These are phyloP conservation scores for Platanus orientalis DNA, from an alignment of 164 flowering plant species.

Conservation along the genomic window DNA sequence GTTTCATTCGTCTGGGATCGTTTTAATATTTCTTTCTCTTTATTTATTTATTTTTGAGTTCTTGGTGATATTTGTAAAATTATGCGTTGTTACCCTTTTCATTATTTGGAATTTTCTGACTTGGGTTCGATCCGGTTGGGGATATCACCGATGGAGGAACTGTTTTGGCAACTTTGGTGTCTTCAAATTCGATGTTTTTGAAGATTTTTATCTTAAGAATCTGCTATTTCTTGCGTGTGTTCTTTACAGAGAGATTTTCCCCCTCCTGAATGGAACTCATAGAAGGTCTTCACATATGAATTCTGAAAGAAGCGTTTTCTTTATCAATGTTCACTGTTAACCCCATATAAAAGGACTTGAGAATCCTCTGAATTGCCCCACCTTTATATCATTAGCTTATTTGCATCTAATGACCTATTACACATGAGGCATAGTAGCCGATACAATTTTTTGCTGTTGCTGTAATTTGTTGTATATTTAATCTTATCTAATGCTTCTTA, in stretches of 20 bases:
- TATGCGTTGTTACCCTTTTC: background rate
- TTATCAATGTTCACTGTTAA: background rate
- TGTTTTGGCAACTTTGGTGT: background rate
- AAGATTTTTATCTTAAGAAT: background rate
- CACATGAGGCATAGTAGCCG: no score
- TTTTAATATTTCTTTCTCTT: background rate
- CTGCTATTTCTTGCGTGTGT: background rate
- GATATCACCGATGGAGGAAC: background rate
- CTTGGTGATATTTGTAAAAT: background rate
- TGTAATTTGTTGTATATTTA: no score
- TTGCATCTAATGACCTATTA: background rate
- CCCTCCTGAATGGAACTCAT: no score
- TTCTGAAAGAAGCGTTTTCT: background rate
- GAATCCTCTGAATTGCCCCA: background rate
- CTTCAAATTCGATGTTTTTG: slow-evolving; percentile 3
- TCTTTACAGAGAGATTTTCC: background rate
- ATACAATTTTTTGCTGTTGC: no score
- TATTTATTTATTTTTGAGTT: background rate
- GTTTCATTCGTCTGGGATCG: background rate
- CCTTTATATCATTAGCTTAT: background rate
- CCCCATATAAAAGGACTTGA: background rate
- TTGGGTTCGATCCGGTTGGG: slow-evolving; percentile 7
- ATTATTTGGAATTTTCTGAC: background rate
- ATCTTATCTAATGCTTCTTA: no score
- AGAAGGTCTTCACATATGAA: no score